These are phyloP conservation scores for Babesia bovis DNA, from an alignment of 169 alveolate genomes.

Conservation along the genomic window DNA sequence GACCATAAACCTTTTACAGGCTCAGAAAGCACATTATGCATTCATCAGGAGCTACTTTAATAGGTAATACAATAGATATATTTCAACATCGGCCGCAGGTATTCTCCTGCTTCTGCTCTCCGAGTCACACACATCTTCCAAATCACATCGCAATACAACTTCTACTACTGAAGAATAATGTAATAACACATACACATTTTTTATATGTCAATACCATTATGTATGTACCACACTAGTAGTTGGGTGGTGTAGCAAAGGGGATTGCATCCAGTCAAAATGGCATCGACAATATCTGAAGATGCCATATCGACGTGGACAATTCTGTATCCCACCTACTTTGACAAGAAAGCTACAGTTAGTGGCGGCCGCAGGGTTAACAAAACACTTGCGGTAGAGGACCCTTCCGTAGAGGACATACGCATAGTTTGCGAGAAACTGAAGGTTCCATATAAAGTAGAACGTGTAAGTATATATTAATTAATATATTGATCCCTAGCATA, in stretches of 20 bases:
- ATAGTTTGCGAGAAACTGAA: constrained; percentile 72
- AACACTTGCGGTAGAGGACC: constrained; percentile 68
- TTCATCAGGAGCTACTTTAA: constrained; percentile 11
- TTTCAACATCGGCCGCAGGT: constrained; percentile 7
- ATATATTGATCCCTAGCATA: constrained; percentile 20
- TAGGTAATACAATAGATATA: constrained; percentile 10
- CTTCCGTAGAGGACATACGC: constrained; percentile 73
- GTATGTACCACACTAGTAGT: too few relatives aligned
- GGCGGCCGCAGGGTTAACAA: constrained; percentile 73
- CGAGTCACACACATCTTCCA: constrained; percentile 48
- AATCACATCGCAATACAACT: neutral
- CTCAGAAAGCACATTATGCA: constrained; percentile 21
- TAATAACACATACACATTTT: neutral
- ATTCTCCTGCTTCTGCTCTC: constrained; percentile 45
- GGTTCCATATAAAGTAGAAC: constrained; percentile 66
- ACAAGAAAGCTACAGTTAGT: constrained; percentile 68
- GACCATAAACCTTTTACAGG: constrained; percentile 9
- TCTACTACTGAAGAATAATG: neutral
- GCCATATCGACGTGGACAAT: constrained; percentile 55
- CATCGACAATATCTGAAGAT: constrained; percentile 11
- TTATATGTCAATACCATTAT: neutral
- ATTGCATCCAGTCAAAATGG: constrained; percentile 21
- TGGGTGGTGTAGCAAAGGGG: neutral
- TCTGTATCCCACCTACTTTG: constrained; percentile 74
- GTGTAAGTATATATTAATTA: neutral